Evolutionary conservation across 2,329 filamentous ascomycete genomes (phyloP).

Genomic region (Diaporthe sp.): DNA sequence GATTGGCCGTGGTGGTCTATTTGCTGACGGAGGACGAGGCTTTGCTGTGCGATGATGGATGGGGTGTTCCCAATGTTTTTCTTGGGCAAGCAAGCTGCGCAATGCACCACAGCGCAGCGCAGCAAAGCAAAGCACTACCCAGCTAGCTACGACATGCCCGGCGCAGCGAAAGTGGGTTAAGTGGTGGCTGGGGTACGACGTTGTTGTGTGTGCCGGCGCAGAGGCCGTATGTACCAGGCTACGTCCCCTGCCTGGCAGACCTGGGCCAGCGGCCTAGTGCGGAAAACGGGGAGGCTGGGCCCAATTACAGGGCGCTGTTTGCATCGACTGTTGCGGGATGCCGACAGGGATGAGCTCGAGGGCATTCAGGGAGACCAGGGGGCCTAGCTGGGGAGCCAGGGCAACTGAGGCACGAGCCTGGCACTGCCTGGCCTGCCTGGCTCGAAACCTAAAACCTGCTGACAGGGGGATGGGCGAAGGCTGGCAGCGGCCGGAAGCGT

Average conservation of each 20-base stretch:
- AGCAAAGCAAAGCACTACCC: constrained; percentile 3
- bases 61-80: constrained; percentile 24
- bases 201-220: constrained; percentile 14
- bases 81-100: constrained; percentile 22
- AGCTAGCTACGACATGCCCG: constrained; percentile 28
- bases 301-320: constrained; percentile 32
- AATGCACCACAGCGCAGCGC: not conserved
- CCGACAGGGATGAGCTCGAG: constrained; percentile 1
- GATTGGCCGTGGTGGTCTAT: constrained; percentile 26
- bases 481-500: constrained; percentile 25
- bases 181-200: constrained; percentile 35
- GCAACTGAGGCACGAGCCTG: constrained; percentile 22
- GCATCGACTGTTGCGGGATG: constrained; percentile 27
- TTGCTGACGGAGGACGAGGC: constrained; percentile 35
- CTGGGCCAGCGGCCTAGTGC: constrained; percentile 23
- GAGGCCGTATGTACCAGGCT: constrained; percentile 20
- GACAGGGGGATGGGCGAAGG: constrained; percentile 12
- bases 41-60: constrained; percentile 27
- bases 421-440: constrained; percentile 20
- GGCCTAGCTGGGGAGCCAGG: constrained; percentile 2
- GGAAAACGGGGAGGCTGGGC: constrained; percentile 37
- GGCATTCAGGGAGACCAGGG: not conserved
- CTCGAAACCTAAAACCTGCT: constrained; percentile 30
- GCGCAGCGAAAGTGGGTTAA: constrained; percentile 33
- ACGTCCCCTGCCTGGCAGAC: not conserved